phyloP scores from a whole-genome alignment of 345 rosid genomes.

The Arabidopsis suecica region DNA sequence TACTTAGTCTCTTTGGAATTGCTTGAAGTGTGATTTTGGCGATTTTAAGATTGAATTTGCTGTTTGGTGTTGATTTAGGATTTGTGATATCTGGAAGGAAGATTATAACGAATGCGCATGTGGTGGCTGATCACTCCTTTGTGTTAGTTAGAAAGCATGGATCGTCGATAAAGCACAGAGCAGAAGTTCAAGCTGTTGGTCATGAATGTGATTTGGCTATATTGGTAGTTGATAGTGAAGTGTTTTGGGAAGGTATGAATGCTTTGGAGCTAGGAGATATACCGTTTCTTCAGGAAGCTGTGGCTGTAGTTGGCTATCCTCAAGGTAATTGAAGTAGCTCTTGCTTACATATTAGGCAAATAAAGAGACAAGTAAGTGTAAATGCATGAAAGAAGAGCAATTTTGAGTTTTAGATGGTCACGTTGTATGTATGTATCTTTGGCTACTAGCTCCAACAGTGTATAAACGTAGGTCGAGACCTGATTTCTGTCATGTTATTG shows the following conservation, averaged over 20 bases:
- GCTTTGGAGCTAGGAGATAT: slow-evolving; percentile 78
- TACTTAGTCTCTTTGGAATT: not conserved
- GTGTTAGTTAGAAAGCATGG: slow-evolving; percentile 90
- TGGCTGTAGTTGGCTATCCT: slow-evolving; percentile 92
- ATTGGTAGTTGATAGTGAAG: slow-evolving; percentile 68
- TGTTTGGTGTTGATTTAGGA: slow-evolving; percentile 37
- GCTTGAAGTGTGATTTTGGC: too few species aligned
- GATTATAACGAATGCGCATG: slow-evolving; percentile 89
- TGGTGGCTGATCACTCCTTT: slow-evolving; percentile 83
- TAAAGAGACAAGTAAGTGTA: not conserved
- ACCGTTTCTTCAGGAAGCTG: slow-evolving; percentile 75
- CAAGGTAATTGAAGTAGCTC: slow-evolving; percentile 53
- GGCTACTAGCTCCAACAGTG: not conserved
- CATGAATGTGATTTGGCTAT: slow-evolving; percentile 90
- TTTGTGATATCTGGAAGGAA: slow-evolving; percentile 62
- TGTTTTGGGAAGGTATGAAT: slow-evolving; percentile 58
- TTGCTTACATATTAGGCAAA: not conserved
- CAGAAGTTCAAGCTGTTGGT: slow-evolving; percentile 72
- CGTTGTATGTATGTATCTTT: not conserved
- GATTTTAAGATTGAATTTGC: not conserved
- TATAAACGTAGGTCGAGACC: not conserved
- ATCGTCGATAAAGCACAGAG: slow-evolving; percentile 70
- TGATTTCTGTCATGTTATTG: not conserved
- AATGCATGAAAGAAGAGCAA: not conserved
- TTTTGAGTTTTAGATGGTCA: not conserved